Evolutionary conservation across 306 rosid species (phyloP).

Genomic region (Canavalia ensiformis): DNA sequence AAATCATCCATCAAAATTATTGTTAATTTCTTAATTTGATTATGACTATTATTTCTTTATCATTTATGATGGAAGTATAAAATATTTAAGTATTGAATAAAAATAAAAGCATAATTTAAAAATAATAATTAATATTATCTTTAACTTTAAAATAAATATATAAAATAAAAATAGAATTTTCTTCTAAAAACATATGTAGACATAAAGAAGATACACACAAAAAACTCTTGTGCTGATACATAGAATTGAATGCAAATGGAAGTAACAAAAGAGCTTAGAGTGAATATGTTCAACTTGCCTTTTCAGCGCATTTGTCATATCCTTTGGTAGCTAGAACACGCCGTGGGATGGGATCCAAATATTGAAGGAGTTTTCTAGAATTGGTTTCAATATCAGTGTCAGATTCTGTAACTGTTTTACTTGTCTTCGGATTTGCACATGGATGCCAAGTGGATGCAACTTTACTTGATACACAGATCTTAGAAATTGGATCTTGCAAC

Average conservation of each 20-base stretch:
- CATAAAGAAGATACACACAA: no score
- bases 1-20: conserved; percentile 8
- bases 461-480: conserved; percentile 30
- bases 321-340: conserved; percentile 58
- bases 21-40: no score
- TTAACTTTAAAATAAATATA: no score
- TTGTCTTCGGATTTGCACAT: conserved; percentile 33
- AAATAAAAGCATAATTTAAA: no score
- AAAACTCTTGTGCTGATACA: no score
- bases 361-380: conserved; percentile 44
- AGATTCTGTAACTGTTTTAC: not conserved
- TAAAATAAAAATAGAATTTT: no score
- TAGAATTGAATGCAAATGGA: not conserved
- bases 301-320: conserved; percentile 42
- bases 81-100: no score
- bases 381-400: not conserved
- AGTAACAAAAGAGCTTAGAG: not conserved
- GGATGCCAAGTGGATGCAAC: conserved; percentile 53
- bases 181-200: no score
- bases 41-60: no score
- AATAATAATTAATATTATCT: no score
- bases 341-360: conserved; percentile 29
- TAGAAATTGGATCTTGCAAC: conserved; percentile 49
- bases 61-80: no score
- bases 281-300: conserved; percentile 31